Base-by-base conservation (phyloP, 352 stramenopile genomes). In the Phytophthora tentaculata region DNA sequence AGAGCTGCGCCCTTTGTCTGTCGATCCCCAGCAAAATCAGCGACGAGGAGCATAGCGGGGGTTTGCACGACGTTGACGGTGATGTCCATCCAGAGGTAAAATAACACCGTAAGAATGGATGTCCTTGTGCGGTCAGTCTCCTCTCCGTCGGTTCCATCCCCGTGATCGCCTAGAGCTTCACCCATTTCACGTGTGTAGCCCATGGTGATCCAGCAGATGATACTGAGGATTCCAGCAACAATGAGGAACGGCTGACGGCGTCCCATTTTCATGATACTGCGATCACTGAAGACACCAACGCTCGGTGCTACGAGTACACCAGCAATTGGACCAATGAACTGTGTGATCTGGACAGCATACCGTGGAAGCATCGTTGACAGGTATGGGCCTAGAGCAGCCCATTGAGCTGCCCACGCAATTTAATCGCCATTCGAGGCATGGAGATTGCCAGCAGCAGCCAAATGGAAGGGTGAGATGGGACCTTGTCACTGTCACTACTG, bases 1-100 rank as follows among this genome's bases (percentile, higher is more conserved):
- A 90, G 56, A 43, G 74, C 74, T 28, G 74, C 79, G 16, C 76
- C 81, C 0, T 69, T 77, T 3, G 79, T 86, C 35, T 89, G 81
- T 49, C 79, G 79, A 45, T 86, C 73, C 8, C 79, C 79, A 20
- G 81, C 81, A 56, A 89, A 79, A 51, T 89, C 81, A 8, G 81
- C 69, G 9, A 89, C 73, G 3, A 89, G 49, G 28, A 89, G 56
- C 61, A 80, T 79, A 7, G 74, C 78, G 1, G 79, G 78, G 8
- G 74, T 80, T 41, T 86, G 71, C 1, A 81, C 76, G 1, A 86
- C 23, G 54, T 90, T 90, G 39, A 86, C 70, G 10, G 77, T 85
- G 26, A 90, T 74, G 56, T 90, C 81, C 81, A 88, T 90, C 77
- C 81, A 88, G 2, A 74, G 55, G 72, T 90, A 88, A 56, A 83